Evolutionary conservation across 2,329 filamentous ascomycete species (phyloP), one percentile per base, ranked within the genome.

Genomic region (Hypomyces rosellus): DNA sequence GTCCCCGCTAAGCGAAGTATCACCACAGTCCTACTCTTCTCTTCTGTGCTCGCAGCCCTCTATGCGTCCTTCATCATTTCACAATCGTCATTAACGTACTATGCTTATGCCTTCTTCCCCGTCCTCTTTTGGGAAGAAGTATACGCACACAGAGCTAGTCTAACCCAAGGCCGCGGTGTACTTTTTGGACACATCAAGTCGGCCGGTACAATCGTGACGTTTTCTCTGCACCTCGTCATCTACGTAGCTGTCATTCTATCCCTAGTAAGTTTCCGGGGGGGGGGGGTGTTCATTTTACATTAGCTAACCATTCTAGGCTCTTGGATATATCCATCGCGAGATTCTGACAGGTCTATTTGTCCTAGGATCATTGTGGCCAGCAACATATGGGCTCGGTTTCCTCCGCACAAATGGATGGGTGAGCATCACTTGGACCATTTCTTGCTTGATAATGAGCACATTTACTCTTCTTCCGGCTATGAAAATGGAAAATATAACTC

Each of bases 111-210:
- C 1, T 80, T 95, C 59, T 99, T 99, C 67, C 93, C 93, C 0
- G 84, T 96, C 2, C 80, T 89, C 51, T 97, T 99, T 71, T 99
- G 93, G 93, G 92, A 96, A 67, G 91, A 96, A 62, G 88, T 96
- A 0, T 92, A 86, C 67, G 88, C 88, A 3, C 82, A 87, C 25
- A 80, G 90, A 50, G 75, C 77, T 42, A 88, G 88, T 39, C 67
- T 96, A 12, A 62, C 71, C 5, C 77, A 83, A 54, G 91, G 90
- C 3, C 75, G 78, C 46, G 77, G 76, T 55, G 75, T 80, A 45
- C 72, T 97, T 8, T 84, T 96, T 57, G 77, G 80, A 1, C 78
- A 91, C 57, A 71, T 91, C 39, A 74, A 78, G 49, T 83, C 85
- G 0, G 70, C 77, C 25, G 72, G 76, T 18, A 81, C 80, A 22